A percentile compares a stretch with the other conserved stretches of the same genome.
phyloP scores from a whole-genome alignment of 2,329 filamentous ascomycete species.

The Diplodia mutila region DNA sequence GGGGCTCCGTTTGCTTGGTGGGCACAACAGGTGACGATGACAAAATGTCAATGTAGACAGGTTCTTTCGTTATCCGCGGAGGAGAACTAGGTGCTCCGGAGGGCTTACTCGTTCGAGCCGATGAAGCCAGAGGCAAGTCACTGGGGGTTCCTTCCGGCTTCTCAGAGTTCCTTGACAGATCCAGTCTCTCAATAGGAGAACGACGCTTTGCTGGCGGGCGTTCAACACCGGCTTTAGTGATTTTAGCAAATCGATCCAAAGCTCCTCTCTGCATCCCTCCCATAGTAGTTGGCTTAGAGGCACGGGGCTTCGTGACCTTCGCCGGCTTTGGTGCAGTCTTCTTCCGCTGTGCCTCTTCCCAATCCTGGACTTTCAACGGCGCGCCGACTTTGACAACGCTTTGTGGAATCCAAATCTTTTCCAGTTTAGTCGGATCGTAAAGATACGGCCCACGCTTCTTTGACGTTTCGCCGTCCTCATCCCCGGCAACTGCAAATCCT shows the following conservation, averaged over 20 bases:
- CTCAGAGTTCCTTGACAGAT: not conserved
- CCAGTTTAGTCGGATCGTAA: conserved; percentile 69
- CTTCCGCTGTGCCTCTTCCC: conserved; percentile 54
- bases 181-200: conserved; percentile 19
- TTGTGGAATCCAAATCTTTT: conserved; percentile 71
- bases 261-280: conserved; percentile 13
- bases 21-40: conserved; percentile 4
- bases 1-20: not conserved
- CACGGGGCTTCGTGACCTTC: conserved; percentile 11
- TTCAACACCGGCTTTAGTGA: conserved; percentile 1
- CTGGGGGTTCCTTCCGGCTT: too few relatives aligned
- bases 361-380: conserved; percentile 67
- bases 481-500: conserved; percentile 28
- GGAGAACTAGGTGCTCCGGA: not conserved
- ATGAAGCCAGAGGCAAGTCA: not conserved
- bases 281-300: not conserved
- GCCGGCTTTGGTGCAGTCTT: conserved; percentile 16
- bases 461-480: conserved; percentile 37
- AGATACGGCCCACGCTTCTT: conserved; percentile 49
- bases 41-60: not conserved
- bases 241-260: conserved; percentile 9
- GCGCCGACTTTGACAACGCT: conserved; percentile 66
- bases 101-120: not conserved
- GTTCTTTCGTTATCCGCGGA: not conserved
- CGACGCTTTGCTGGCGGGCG: not conserved